phyloP scores from a whole-genome alignment of 2,329 filamentous ascomycete species.

The Westerdykella aurantiaca region DNA sequence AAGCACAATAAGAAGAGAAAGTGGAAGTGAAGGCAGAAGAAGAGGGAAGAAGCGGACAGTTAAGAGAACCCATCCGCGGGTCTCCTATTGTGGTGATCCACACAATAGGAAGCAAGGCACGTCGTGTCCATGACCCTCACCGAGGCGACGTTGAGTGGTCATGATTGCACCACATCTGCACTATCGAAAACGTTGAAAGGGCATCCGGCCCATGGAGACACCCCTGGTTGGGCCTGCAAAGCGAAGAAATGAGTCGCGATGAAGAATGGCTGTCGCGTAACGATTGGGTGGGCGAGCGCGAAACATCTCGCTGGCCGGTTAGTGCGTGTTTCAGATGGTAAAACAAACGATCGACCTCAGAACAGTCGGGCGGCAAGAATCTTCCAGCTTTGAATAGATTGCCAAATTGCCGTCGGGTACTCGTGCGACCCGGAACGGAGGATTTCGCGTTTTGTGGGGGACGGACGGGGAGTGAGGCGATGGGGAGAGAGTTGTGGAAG shows the following conservation, averaged over 20 bases:
- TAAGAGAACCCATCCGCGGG: slow-evolving; percentile 13
- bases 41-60: slow-evolving; percentile 17
- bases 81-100: slow-evolving; percentile 22
- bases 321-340: slow-evolving; percentile 28
- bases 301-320: slow-evolving; percentile 18
- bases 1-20: slow-evolving; percentile 23
- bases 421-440: too few relatives aligned
- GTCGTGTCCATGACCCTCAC: slow-evolving; percentile 24
- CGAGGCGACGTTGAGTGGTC: slow-evolving; percentile 27
- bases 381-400: too few relatives aligned
- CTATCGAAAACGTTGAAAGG: slow-evolving; percentile 24
- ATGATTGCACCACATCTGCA: slow-evolving; percentile 24
- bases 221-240: slow-evolving; percentile 15
- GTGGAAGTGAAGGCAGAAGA: slow-evolving; percentile 25
- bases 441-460: too few relatives aligned
- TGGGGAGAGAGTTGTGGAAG: too few relatives aligned
- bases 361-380: slow-evolving; percentile 28
- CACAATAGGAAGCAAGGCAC: slow-evolving; percentile 24
- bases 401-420: too few relatives aligned
- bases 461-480: too few relatives aligned
- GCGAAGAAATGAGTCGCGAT: slow-evolving; percentile 24
- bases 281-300: slow-evolving; percentile 30
- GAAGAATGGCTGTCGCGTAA: slow-evolving; percentile 22
- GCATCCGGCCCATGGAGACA: slow-evolving; percentile 13
- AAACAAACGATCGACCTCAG: slow-evolving; percentile 19